Conservation (phyloP, 2,329 filamentous ascomycete genomes). For the Ascochyta lentis region DNA sequence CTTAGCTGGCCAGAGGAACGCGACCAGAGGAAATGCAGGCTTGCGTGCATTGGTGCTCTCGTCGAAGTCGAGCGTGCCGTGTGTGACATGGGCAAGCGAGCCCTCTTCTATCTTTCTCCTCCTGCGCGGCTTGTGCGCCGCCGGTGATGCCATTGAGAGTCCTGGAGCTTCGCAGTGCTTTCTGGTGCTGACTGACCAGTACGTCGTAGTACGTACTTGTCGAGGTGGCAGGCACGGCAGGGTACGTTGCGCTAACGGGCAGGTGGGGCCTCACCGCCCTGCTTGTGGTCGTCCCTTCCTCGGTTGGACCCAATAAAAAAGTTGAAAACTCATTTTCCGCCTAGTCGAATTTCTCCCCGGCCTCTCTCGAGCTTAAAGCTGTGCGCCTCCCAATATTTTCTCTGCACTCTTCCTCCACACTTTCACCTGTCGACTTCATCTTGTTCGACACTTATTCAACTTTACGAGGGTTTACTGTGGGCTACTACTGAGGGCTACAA, state of each 20-base stretch:
- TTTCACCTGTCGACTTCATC: constrained; percentile 13
- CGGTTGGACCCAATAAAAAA: constrained; percentile 7
- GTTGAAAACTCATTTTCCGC: too few relatives aligned
- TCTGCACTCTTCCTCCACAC: constrained; percentile 14
- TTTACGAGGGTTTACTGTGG: constrained; percentile 43
- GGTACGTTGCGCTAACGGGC: constrained; percentile 1
- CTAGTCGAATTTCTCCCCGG: constrained; percentile 1
- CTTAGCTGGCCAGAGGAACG: constrained; percentile 93
- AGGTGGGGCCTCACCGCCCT: constrained; percentile 11
- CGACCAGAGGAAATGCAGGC: constrained; percentile 86
- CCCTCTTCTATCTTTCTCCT: constrained; percentile 52
- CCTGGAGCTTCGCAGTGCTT: not conserved
- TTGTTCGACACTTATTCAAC: constrained; percentile 19
- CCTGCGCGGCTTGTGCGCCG: constrained; percentile 51
- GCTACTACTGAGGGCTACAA: constrained; percentile 46
- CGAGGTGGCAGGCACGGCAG: constrained; percentile 3
- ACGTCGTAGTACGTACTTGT: not conserved
- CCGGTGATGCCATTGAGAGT: constrained; percentile 41
- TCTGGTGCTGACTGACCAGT: too few relatives aligned
- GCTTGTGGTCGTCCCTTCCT: not conserved
- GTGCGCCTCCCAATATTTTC: constrained; percentile 16
- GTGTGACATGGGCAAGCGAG: constrained; percentile 47
- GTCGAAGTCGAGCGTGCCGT: constrained; percentile 55
- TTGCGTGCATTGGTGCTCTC: constrained; percentile 53
- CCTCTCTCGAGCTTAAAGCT: constrained; percentile 16